Conservation (phyloP, 495 filamentous ascomycete genomes). For the Daldinia childiae region DNA sequence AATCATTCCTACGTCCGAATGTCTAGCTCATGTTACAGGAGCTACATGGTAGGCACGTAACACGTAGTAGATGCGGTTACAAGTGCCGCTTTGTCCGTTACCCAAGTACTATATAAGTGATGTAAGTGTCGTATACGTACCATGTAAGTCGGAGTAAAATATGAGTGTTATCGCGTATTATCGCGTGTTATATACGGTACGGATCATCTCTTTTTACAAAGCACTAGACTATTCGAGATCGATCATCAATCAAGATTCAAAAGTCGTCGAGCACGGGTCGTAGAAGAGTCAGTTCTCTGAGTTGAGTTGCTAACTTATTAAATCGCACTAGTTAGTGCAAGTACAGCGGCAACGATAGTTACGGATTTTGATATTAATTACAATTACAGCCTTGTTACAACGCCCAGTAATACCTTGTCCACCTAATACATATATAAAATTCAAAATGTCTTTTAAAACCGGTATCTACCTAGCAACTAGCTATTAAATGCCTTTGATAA, state of each 20-base stretch:
- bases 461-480: too few species aligned
- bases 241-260: constrained; percentile 41
- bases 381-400: neutral
- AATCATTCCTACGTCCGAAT: constrained; percentile 3
- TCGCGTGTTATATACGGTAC: neutral
- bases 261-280: constrained; percentile 23
- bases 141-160: too few species aligned
- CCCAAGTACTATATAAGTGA: neutral
- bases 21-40: neutral
- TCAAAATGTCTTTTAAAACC: too few species aligned
- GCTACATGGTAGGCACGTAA: constrained; percentile 1
- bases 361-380: neutral
- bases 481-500: neutral
- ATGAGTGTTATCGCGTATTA: too few species aligned
- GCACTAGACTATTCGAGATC: constrained; percentile 37
- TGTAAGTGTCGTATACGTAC: neutral
- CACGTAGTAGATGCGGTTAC: neutral
- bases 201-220: neutral
- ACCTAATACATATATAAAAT: too few species aligned
- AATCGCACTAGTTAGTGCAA: neutral
- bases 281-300: constrained; percentile 3
- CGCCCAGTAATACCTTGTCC: too few species aligned
- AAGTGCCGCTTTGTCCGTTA: neutral
- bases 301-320: constrained; percentile 11
- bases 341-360: neutral